Evolutionary conservation across 768 basidiomycete species (phyloP).

Genomic region (Strobilomyces echinocephalus): DNA sequence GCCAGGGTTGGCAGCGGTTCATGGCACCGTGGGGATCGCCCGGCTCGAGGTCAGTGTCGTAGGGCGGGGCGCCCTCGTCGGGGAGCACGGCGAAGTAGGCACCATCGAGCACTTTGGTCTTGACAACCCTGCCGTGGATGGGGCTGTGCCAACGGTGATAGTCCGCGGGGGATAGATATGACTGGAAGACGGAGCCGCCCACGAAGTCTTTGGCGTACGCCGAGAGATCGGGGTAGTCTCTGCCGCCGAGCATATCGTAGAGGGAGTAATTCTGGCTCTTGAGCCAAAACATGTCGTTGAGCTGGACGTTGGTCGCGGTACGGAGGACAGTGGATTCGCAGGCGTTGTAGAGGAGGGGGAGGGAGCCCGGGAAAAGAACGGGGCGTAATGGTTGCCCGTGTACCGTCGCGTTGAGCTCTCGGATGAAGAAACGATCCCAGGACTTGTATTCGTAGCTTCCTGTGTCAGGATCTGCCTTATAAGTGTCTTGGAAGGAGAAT

Average conservation of each 20-base stretch:
- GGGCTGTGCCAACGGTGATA: conserved; percentile 65
- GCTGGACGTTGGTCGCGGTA: conserved; percentile 34
- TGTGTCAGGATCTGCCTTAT: neutral
- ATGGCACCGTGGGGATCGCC: neutral
- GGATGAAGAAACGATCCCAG: conserved; percentile 54
- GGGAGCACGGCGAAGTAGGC: neutral
- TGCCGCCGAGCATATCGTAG: conserved; percentile 42
- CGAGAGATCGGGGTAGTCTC: neutral
- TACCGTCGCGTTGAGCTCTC: conserved; percentile 12
- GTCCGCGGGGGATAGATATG: conserved; percentile 46
- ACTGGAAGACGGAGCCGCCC: conserved; percentile 50
- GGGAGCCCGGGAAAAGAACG: neutral
- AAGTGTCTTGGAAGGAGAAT: neutral
- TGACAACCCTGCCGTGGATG: conserved; percentile 21
- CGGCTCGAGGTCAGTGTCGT: neutral
- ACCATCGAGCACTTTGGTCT: neutral
- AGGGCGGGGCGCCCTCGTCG: neutral
- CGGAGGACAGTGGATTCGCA: conserved; percentile 50
- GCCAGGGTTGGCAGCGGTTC: neutral
- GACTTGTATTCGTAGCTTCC: conserved; percentile 12
- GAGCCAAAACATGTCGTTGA: conserved; percentile 50
- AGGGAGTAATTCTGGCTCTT: conserved; percentile 58
- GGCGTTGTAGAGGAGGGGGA: conserved; percentile 37
- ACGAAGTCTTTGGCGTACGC: conserved; percentile 28
- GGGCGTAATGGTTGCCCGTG: neutral